Base-by-base conservation (phyloP, 345 rosid species). In the Passiflora organensis region DNA sequence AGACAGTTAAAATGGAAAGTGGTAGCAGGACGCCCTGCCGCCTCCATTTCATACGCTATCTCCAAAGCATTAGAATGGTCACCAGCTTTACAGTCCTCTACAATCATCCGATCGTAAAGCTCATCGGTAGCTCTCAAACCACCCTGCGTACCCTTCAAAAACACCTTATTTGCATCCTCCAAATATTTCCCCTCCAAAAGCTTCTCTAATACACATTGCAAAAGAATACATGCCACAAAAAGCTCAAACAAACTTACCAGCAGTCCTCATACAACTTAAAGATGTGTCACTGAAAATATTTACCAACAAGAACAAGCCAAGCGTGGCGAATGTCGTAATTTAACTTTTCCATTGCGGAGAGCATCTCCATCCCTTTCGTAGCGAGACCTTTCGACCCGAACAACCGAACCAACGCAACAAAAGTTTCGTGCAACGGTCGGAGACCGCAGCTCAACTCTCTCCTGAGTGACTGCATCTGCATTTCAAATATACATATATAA, bases 11-110 rank as follows among this genome's bases (percentile, higher is more conserved):
- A 91, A 81, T 91, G 96, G 66, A 82, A 88, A 9, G 98, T 91
- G 6, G 96, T 91, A 1, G 98, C 98, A 80, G 79, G 75, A 48
- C 96, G 71, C 34, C 98, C 98, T 19, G 96, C 95, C 11, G 95
- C 93, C 63, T 91, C 98, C 98, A 91, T 91, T 71, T 86, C 95
- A 34, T 88, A 91, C 18, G 93, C 78, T 22, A 91, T 86, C 24
- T 91, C 96, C 48, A 91, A 70, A 50, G 95, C 98, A 70, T 91
- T 91, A 16, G 98, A 88, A 72, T 91, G 98, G 66, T 91, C 98
- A 32, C 96, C 96, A 47, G 68, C 88, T 72, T 82, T 88, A 65
- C 98, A 91, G 47, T 88, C 96, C 73, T 86, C 96, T 51, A 70
- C 81, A 68, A 91, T 91, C 78, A 91, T 70, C 51, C 76, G 54